Evolutionary conservation across 495 filamentous ascomycete genomes (phyloP), one percentile per base, ranked within the genome.

Genomic region (Elasticomyces elasticus): DNA sequence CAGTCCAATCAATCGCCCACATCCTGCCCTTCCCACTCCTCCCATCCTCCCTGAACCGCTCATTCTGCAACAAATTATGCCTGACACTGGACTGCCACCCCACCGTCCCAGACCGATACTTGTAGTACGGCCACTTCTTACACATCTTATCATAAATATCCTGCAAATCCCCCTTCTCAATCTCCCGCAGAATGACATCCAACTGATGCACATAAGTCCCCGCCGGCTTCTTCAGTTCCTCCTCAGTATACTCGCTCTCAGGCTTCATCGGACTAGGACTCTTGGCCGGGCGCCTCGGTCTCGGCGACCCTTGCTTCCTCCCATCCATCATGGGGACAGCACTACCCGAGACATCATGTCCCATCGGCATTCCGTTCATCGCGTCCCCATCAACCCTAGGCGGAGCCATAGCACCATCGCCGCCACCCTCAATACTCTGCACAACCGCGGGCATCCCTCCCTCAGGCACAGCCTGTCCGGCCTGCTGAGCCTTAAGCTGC

Each of bases 41-140:
- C 30, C 92, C 85, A 37, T 87, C 85, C 65, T 94, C 94, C 64
- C 79, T 77, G 67, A 98, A 98, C 22, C 89, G 83, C 45, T 82
- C 77, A 63, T 94, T 86, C 51, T 92, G 89, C 30, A 88, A 86
- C 24, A 98, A 76, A 55, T 98, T 98, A 68, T 98, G 92, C 4
- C 92, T 84, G 20, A 98, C 89, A 70, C 89, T 95, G 59, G 89
- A 95, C 64, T 96, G 91, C 92, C 92, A 98, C 13, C 92, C 92
- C 58, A 82, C 85, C 5, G 88, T 91, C 35, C 75, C 73, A 26
- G 82, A 81, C 51, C 79, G 79, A 68, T 96, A 86, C 55, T 86
- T 87, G 69, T 87, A 98, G 68, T 80, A 95, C 0, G 92, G 94
- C 62, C 94, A 95, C 62, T 85, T 86, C 62, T 83, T 71, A 69